phyloP scores from a whole-genome alignment of 2,329 filamentous ascomycete genomes.

The Monilinia laxa region DNA sequence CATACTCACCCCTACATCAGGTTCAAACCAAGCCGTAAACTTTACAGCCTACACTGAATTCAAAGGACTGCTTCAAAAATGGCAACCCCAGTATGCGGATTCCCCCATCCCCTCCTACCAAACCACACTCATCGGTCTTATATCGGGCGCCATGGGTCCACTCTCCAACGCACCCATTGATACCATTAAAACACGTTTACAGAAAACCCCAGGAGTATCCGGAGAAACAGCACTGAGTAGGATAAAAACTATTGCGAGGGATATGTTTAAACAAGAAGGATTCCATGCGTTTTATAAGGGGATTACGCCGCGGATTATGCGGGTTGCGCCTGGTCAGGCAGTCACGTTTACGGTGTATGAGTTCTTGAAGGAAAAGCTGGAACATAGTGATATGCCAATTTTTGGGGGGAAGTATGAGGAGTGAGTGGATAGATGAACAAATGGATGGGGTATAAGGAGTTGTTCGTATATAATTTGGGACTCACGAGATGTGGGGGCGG shows the following conservation, averaged over 20 bases:
- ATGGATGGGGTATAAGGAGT: neutral
- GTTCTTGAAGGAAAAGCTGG: slow-evolving; percentile 69
- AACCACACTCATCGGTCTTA: slow-evolving; percentile 82
- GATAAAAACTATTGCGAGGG: slow-evolving; percentile 73
- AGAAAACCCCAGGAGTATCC: slow-evolving; percentile 80
- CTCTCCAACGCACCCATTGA: slow-evolving; percentile 97
- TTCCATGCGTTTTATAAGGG: slow-evolving; percentile 97
- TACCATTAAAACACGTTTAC: slow-evolving; percentile 95
- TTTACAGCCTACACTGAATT: slow-evolving; percentile 97
- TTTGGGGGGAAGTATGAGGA: slow-evolving; percentile 67
- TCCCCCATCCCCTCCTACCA: slow-evolving; percentile 78
- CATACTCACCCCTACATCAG: slow-evolving; percentile 23
- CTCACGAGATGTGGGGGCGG: neutral
- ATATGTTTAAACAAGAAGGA: slow-evolving; percentile 94
- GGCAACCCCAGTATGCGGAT: slow-evolving; percentile 67
- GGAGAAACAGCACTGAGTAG: slow-evolving; percentile 78
- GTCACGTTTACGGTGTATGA: slow-evolving; percentile 77
- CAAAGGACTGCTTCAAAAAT: slow-evolving; percentile 72
- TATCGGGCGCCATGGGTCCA: slow-evolving; percentile 92
- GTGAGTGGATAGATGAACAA: slow-evolving; percentile 41
- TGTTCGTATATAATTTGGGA: neutral
- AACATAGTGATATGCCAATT: slow-evolving; percentile 59
- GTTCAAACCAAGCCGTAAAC: slow-evolving; percentile 91
- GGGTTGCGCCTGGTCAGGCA: slow-evolving; percentile 92
- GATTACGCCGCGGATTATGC: slow-evolving; percentile 96